Percentiles rank a stretch among this genome's conserved stretches.
Evolutionary conservation across 2,329 filamentous ascomycete species (phyloP).

Genomic region (Arthrobotrys entomopaga): DNA sequence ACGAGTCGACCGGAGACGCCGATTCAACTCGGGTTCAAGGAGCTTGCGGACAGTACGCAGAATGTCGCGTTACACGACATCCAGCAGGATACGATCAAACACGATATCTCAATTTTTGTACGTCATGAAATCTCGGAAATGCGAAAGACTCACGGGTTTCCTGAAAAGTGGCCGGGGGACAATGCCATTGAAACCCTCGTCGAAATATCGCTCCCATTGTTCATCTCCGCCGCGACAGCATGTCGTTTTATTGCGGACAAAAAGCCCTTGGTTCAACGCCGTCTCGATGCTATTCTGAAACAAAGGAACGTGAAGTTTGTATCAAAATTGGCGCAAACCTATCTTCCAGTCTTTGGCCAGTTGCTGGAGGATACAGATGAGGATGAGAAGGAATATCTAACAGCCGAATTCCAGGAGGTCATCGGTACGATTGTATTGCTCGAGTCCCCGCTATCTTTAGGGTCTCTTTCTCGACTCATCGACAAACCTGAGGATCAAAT

Average conservation of each 20-base stretch:
- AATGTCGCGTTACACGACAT: constrained; percentile 39
- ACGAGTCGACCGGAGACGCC: constrained; percentile 29
- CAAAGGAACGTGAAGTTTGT: constrained; percentile 12
- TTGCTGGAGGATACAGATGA: constrained; percentile 4
- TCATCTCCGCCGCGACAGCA: constrained; percentile 44
- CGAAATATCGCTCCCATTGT: constrained; percentile 27
- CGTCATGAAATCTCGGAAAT: constrained; percentile 21
- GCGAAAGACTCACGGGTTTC: background rate
- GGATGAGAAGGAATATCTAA: background rate
- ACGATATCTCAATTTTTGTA: constrained; percentile 28
- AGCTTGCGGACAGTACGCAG: constrained; percentile 19
- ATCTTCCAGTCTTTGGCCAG: constrained; percentile 36
- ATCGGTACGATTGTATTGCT: constrained; percentile 30
- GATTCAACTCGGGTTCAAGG: background rate
- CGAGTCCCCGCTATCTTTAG: constrained; percentile 16
- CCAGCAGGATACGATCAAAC: constrained; percentile 19
- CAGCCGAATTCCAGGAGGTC: constrained; percentile 19
- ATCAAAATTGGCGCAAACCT: constrained; percentile 20
- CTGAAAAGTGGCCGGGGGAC: constrained; percentile 24
- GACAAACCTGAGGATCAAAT: constrained; percentile 9
- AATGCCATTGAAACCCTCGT: constrained; percentile 9
- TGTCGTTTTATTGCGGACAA: constrained; percentile 34
- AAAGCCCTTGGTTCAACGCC: constrained; percentile 4
- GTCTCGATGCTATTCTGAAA: constrained; percentile 15
- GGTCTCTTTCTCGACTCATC: constrained; percentile 12